phyloP scores from a whole-genome alignment of 805 yeast genomes.

The Candida multigemmis region DNA sequence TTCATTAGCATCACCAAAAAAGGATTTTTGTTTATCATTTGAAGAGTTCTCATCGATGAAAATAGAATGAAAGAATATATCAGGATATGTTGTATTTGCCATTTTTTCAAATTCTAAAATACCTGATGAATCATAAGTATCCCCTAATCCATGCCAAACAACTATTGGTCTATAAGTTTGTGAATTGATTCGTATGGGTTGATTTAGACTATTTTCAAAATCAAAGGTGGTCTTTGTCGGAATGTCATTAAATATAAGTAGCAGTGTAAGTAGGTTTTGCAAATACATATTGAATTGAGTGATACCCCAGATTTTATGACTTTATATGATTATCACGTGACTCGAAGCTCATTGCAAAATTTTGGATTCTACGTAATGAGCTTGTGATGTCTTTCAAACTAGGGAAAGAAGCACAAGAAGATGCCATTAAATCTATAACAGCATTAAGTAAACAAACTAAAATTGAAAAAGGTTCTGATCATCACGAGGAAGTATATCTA shows the following conservation, averaged over 20 bases:
- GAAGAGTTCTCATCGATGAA: constrained; percentile 39
- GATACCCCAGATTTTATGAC: no score
- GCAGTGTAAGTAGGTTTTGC: no score
- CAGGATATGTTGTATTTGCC: constrained; percentile 39
- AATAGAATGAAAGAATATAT: constrained; percentile 43
- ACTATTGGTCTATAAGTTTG: constrained; percentile 44
- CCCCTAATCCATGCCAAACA: constrained; percentile 84
- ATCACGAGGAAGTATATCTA: constrained; percentile 17
- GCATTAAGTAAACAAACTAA: constrained; percentile 7
- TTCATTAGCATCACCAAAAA: constrained; percentile 50
- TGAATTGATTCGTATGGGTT: no score
- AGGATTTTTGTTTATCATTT: constrained; percentile 44
- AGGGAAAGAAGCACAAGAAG: constrained; percentile 3
- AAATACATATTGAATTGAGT: no score
- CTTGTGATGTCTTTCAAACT: constrained; percentile 1
- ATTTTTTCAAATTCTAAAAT: constrained; percentile 38
- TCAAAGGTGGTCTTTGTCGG: no score
- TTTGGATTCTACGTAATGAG: no score
- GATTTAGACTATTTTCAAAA: no score
- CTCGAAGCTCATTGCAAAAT: no score
- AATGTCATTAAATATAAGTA: no score
- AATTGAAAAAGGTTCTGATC: constrained; percentile 7
- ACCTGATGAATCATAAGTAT: constrained; percentile 54
- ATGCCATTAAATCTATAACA: constrained; percentile 4
- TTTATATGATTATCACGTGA: no score